Evolutionary conservation across 495 filamentous ascomycete species (phyloP).

Genomic region (Trichoderma reesei): DNA sequence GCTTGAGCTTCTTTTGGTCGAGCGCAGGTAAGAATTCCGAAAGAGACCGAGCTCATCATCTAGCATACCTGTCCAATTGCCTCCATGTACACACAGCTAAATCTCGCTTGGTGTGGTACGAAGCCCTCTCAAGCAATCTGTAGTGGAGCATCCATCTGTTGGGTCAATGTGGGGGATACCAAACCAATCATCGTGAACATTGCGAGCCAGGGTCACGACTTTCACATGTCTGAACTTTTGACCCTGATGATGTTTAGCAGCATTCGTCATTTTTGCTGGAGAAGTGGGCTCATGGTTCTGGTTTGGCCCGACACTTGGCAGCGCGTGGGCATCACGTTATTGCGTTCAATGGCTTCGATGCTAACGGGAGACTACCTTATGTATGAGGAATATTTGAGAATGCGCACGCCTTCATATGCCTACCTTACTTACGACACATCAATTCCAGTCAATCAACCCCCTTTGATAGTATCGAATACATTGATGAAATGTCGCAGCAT

Average conservation of each 20-base stretch:
- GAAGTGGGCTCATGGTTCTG: background rate
- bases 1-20: too few relatives aligned
- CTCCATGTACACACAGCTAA: background rate
- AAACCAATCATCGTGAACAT: background rate
- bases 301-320: background rate
- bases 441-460: too few relatives aligned
- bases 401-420: too few relatives aligned
- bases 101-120: background rate
- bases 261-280: conserved; percentile 4
- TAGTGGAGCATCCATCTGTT: background rate
- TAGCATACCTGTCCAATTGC: too few relatives aligned
- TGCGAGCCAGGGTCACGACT: background rate
- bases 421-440: too few relatives aligned
- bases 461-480: too few relatives aligned
- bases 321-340: background rate
- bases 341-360: background rate
- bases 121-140: background rate
- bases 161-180: background rate
- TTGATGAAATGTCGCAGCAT: background rate
- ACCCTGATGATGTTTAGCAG: background rate
- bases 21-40: too few relatives aligned
- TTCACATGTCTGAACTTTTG: background rate
- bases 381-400: too few relatives aligned
- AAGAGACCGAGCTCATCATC: too few relatives aligned
- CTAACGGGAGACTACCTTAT: too few relatives aligned